Conservation (phyloP, 192 early-diverging fungal species). For the Diversispora epigaea region DNA sequence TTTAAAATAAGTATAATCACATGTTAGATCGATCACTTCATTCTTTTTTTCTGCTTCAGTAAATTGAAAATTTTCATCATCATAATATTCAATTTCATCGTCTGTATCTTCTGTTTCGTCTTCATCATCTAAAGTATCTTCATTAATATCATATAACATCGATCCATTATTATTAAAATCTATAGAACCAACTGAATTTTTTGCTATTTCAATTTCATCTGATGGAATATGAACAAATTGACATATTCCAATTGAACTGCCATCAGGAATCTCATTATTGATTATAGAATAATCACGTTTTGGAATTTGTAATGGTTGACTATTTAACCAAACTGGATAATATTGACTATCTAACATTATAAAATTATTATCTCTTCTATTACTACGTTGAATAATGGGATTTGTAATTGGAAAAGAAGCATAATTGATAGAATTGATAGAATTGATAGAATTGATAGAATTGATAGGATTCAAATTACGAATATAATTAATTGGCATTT, state of each 20-base stretch:
- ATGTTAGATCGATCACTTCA: neutral
- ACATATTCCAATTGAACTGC: neutral
- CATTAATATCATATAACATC: slow-evolving; percentile 6
- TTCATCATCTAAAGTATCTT: slow-evolving; percentile 8
- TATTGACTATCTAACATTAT: slow-evolving; percentile 21
- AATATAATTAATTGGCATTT: neutral
- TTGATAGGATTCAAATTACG: neutral
- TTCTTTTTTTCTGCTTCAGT: neutral
- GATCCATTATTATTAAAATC: neutral
- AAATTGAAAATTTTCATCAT: slow-evolving; percentile 29
- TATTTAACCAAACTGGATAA: slow-evolving; percentile 23
- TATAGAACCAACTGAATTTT: no score
- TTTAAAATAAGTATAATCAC: no score
- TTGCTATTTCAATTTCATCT: neutral
- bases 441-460: no score
- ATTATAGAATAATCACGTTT: slow-evolving; percentile 31
- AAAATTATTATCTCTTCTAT: neutral
- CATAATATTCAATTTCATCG: neutral
- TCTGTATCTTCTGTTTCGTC: slow-evolving; percentile 12
- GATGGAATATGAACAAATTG: slow-evolving; percentile 6
- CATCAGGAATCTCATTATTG: neutral
- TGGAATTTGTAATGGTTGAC: slow-evolving; percentile 23
- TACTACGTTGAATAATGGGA: neutral
- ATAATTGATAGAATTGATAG: neutral
- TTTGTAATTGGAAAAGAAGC: neutral